phyloP scores from a whole-genome alignment of 2,329 filamentous ascomycete genomes.

The Coniochaeta hoffmannii region DNA sequence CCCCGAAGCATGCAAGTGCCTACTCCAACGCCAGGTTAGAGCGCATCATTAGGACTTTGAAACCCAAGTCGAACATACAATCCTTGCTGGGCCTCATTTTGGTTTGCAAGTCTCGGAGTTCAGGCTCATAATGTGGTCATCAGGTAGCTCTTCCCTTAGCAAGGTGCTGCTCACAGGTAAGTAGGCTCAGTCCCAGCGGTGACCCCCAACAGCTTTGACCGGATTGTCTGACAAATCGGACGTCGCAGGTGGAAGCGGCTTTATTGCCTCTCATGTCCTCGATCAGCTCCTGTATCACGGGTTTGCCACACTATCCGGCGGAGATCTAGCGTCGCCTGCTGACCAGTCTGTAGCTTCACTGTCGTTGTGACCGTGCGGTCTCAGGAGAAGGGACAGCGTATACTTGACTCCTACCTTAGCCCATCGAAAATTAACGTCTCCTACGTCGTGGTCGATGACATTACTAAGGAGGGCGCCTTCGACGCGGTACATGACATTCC shows the following conservation, averaged over 20 bases:
- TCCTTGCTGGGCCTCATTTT: no score
- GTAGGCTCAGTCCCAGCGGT: neutral
- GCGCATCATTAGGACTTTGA: no score
- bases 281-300: constrained; percentile 35
- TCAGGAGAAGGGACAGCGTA: constrained; percentile 36
- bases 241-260: constrained; percentile 38
- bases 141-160: neutral
- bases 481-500: constrained; percentile 34
- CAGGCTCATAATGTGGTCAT: neutral
- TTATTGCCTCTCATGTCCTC: constrained; percentile 47
- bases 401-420: constrained; percentile 31
- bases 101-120: neutral
- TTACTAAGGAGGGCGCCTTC: constrained; percentile 64
- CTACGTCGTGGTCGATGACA: constrained; percentile 59
- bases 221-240: neutral
- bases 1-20: neutral
- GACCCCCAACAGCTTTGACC: neutral
- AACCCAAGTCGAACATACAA: no score
- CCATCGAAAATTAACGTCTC: constrained; percentile 27
- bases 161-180: constrained; percentile 19
- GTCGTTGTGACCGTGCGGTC: constrained; percentile 40
- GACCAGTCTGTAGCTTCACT: constrained; percentile 22
- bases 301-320: constrained; percentile 15
- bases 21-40: no score
- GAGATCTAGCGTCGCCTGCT: constrained; percentile 9